Percentiles rank a stretch among this genome's conserved stretches.
Conservation (phyloP, 1,284 basidiomycete genomes). For the Melanopsichium pennsylvanicum region DNA sequence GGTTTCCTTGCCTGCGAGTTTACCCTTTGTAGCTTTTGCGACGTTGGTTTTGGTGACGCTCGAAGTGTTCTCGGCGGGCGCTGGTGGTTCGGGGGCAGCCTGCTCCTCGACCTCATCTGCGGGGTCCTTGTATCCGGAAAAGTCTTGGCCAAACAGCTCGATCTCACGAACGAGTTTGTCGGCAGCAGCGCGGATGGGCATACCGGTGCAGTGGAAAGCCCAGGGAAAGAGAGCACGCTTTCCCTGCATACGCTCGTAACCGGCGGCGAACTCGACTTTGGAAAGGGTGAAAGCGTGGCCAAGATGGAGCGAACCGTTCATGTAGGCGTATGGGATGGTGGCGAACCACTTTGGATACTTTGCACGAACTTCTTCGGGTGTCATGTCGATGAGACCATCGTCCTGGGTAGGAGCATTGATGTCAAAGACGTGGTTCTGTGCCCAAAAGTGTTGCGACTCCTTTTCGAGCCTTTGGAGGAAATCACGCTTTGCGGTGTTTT, state of each 20-base stretch:
- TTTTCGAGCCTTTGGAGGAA: conserved; percentile 82
- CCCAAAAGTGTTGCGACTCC: conserved; percentile 84
- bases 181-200: conserved; percentile 97
- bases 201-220: conserved; percentile 94
- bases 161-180: conserved; percentile 99
- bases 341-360: conserved; percentile 96
- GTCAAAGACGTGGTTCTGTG: conserved; percentile 74
- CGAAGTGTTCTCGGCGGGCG: conserved; percentile 42
- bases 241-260: conserved; percentile 93
- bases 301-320: conserved; percentile 97
- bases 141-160: conserved; percentile 91
- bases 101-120: conserved; percentile 68
- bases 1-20: conserved; percentile 89
- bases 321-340: conserved; percentile 85
- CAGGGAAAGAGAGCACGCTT: conserved; percentile 92
- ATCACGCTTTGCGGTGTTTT: conserved; percentile 85
- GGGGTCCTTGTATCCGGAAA: conserved; percentile 74
- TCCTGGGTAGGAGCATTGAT: conserved; percentile 75
- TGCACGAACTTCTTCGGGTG: conserved; percentile 67
- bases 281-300: conserved; percentile 98
- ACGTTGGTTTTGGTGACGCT: conserved; percentile 54
- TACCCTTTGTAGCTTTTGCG: conserved; percentile 92
- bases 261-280: conserved; percentile 96
- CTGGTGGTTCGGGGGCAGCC: conserved; percentile 36
- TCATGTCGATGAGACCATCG: conserved; percentile 47